Conservation (phyloP, 2,329 filamentous ascomycete genomes). For the Alternaria hordeiaustralica region DNA sequence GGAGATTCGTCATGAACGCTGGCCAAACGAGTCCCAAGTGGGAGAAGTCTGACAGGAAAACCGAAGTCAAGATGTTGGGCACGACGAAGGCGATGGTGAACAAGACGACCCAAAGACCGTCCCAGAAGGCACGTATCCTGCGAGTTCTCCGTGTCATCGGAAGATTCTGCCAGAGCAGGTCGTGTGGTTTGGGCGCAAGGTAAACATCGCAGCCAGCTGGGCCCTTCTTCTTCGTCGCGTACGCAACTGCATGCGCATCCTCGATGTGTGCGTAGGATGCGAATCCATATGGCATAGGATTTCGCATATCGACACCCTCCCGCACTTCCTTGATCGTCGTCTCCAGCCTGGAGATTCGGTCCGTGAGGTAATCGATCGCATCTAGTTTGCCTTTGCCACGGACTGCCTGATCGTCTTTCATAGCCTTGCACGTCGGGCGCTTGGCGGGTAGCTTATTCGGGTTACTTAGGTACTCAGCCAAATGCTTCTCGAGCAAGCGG, state of each 20-base stretch:
- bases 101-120: slow-evolving; percentile 80
- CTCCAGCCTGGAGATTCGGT: slow-evolving; percentile 82
- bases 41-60: slow-evolving; percentile 85
- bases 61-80: slow-evolving; percentile 90
- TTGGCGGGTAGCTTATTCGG: slow-evolving; percentile 77
- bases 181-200: slow-evolving; percentile 84
- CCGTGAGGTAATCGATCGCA: slow-evolving; percentile 90
- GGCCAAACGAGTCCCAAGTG: slow-evolving; percentile 85
- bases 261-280: slow-evolving; percentile 88
- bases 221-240: slow-evolving; percentile 77
- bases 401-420: slow-evolving; percentile 74
- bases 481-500: slow-evolving; percentile 76
- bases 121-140: slow-evolving; percentile 74
- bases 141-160: slow-evolving; percentile 72
- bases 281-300: slow-evolving; percentile 90
- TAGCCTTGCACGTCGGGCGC: slow-evolving; percentile 78
- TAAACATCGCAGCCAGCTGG: slow-evolving; percentile 76
- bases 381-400: slow-evolving; percentile 78
- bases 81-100: slow-evolving; percentile 86
- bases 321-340: slow-evolving; percentile 83
- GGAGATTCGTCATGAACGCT: slow-evolving; percentile 72
- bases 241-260: slow-evolving; percentile 84
- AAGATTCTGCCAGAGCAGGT: slow-evolving; percentile 96
- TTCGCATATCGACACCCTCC: slow-evolving; percentile 82
- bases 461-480: slow-evolving; percentile 84